phyloP scores from a whole-genome alignment of 2,329 filamentous ascomycete species.

The Zarea fungicola region DNA sequence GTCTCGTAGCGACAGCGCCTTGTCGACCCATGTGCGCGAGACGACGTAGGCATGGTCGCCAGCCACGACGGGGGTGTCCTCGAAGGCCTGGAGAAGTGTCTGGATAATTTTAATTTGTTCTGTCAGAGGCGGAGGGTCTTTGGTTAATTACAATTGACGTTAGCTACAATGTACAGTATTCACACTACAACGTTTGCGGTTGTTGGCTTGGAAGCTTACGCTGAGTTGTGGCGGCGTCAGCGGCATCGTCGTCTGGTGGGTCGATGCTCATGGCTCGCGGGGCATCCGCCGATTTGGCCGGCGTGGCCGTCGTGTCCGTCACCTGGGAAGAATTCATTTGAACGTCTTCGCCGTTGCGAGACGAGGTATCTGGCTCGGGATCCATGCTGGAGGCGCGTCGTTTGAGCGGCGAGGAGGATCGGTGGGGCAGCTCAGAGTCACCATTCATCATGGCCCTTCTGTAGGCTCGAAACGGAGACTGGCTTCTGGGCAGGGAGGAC shows the following conservation, averaged over 20 bases:
- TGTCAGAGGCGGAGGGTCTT: constrained; percentile 33
- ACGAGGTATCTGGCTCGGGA: constrained; percentile 37
- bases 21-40: constrained; percentile 71
- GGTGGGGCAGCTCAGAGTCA: constrained; percentile 48
- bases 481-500: constrained; percentile 35
- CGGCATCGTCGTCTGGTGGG: constrained; percentile 22
- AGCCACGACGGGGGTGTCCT: constrained; percentile 54
- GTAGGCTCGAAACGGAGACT: constrained; percentile 49
- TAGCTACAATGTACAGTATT: constrained; percentile 1
- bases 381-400: constrained; percentile 60
- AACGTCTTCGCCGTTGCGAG: constrained; percentile 40
- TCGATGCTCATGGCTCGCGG: constrained; percentile 39
- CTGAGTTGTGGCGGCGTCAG: constrained; percentile 17
- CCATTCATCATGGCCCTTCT: constrained; percentile 53
- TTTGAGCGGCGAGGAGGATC: constrained; percentile 61
- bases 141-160: not conserved
- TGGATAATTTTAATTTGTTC: constrained; percentile 71
- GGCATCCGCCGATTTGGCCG: constrained; percentile 14
- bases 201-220: constrained; percentile 21
- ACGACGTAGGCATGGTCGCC: constrained; percentile 74
- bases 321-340: constrained; percentile 37
- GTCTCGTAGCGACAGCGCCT: constrained; percentile 61
- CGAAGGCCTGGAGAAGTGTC: constrained; percentile 49
- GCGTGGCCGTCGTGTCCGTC: no score
- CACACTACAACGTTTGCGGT: not conserved